Base-by-base conservation (phyloP, 2,329 filamentous ascomycete genomes). In the Akanthomyces uredinophilus region DNA sequence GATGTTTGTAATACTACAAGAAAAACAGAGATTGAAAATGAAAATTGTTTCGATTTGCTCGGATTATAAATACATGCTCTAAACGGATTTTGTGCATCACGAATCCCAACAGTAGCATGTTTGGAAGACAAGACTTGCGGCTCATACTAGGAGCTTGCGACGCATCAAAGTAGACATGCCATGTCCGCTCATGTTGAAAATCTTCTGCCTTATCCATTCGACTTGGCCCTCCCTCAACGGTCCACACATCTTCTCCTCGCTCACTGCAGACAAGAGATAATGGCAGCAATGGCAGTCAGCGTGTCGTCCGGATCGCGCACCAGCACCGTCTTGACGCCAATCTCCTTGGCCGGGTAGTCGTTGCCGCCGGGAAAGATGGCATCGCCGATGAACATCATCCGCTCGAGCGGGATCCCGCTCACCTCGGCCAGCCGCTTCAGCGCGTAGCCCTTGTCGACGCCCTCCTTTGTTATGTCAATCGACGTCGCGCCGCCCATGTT, bases 301-400 rank as follows among this genome's bases (percentile, higher is more conserved):
- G 61, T 63, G 16, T 56, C 53, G 49, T 59, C 46, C n/a, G 47
- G 53, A 46, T 63, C 47, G 37, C 52, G 51, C 35, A 63, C 54
- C 27, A 49, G 47, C 35, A 63, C 61, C 13, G 47, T 63, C 18
- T 51, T 32, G 46, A 63, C 13, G 2, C 61, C 54, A 29, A 63
- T 37, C 20, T 62, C 39, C 52, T 57, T 57, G 52, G 52, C 52
- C 18, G 52, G 60, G 46, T 62, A 57, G 44, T 77, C 74, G 58
- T 77, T 77, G 16, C 75, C 74, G 22, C 73, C 74, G 1, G 74
- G 73, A 60, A 75, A 76, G 49, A 76, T 74, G 18, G 75, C 75
- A 64, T 77, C 74, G 11, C 74, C 75, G n/a, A 77, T 73, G 60
- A 77, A 77, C 66, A 76, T 70, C 70, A 77, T 75, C 64, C 71